Evolutionary conservation across 768 basidiomycete genomes (phyloP).

Genomic region (Suillus luteus): DNA sequence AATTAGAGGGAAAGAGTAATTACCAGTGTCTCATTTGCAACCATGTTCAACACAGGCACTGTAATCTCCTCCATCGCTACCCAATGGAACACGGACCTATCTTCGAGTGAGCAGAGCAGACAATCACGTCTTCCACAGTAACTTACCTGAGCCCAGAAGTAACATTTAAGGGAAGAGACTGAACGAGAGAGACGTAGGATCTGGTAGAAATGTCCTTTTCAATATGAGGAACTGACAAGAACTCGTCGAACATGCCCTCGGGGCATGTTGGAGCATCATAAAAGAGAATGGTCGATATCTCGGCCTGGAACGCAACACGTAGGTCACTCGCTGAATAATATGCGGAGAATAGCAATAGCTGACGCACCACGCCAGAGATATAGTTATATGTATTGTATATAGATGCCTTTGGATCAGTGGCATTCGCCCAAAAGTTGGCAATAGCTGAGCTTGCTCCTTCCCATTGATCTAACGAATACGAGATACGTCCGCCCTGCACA

Average conservation of each 20-base stretch:
- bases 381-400: slow-evolving; percentile 45
- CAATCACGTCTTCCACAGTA: not conserved
- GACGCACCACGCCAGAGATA: slow-evolving; percentile 30
- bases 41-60: not conserved
- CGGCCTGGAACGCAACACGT: slow-evolving; percentile 19
- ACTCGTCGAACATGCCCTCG: slow-evolving; percentile 28
- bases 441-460: slow-evolving; percentile 8
- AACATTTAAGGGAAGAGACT: slow-evolving; percentile 2
- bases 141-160: slow-evolving; percentile 8
- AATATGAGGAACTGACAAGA: slow-evolving; percentile 35
- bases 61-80: not conserved
- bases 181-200: not conserved
- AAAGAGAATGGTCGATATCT: slow-evolving; percentile 45
- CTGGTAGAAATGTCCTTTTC: not conserved
- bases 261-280: slow-evolving; percentile 50
- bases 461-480: slow-evolving; percentile 17
- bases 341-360: not conserved
- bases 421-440: not conserved
- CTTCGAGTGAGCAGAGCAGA: not conserved
- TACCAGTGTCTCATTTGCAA: slow-evolving; percentile 1
- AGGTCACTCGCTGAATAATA: slow-evolving; percentile 22
- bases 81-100: slow-evolving; percentile 5
- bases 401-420: slow-evolving; percentile 5
- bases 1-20: not conserved
- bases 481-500: slow-evolving; percentile 50